phyloP scores from a whole-genome alignment of 495 filamentous ascomycete species.

The Schizothecium vesticola region DNA sequence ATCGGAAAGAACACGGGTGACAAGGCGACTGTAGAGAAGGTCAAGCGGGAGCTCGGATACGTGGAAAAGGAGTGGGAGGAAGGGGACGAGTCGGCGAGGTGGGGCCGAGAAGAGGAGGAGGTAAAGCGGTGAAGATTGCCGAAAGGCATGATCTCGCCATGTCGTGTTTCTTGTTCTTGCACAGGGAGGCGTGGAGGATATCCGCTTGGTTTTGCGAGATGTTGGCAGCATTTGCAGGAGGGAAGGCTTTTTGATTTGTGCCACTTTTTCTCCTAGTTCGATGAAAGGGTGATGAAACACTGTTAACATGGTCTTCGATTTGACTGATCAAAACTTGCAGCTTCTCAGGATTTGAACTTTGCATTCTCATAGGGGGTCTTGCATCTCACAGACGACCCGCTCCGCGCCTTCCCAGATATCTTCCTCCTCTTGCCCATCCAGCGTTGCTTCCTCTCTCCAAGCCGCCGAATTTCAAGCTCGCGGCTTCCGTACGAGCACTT shows the following conservation, averaged over 20 bases:
- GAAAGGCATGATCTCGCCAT: neutral
- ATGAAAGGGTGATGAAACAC: neutral
- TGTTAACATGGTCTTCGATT: neutral
- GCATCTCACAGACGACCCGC: neutral
- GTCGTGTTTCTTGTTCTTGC: neutral
- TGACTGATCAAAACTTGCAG: neutral
- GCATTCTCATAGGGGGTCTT: neutral
- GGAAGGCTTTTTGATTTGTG: slow-evolving; percentile 3
- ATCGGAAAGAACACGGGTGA: slow-evolving; percentile 95
- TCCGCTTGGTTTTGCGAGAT: neutral
- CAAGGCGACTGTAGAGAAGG: slow-evolving; percentile 65
- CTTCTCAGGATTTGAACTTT: neutral
- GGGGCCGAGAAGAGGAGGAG: slow-evolving; percentile 48
- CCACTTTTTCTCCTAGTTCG: neutral
- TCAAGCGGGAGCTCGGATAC: slow-evolving; percentile 83
- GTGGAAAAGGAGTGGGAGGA: slow-evolving; percentile 74
- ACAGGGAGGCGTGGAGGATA: neutral
- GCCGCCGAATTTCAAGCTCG: neutral
- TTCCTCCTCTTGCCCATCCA: neutral
- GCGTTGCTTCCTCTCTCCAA: neutral
- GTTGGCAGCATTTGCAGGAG: neutral
- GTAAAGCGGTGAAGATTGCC: slow-evolving; percentile 10
- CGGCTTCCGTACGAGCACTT: neutral
- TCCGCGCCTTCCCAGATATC: neutral
- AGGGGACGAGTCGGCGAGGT: slow-evolving; percentile 78